Base-by-base conservation (phyloP, 1,284 basidiomycete genomes). In the Boletus holoroseus region DNA sequence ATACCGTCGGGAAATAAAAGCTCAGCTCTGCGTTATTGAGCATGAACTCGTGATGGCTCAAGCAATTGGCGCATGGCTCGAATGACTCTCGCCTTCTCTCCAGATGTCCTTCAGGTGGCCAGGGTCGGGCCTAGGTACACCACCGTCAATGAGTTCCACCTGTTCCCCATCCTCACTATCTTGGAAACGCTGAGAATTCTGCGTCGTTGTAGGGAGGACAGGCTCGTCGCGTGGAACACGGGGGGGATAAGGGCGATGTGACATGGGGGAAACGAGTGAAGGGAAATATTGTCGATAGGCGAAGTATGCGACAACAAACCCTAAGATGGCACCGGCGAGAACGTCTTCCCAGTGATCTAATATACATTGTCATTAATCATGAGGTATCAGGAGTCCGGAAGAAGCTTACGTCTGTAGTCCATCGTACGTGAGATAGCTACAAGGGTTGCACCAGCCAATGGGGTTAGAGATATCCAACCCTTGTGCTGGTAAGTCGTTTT, bases 391-490 rank as follows among this genome's bases (percentile, higher is more conserved):
- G n/a, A 18, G 24, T 26, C 35, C 11, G 27, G 39, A 54, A 34
- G 26, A 20, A 34, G 72, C 81, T 60, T 64, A 89, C 89, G 91
- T 51, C 91, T 79, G 60, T 89, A 88, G 68, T 94, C 91, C 85
- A 91, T 91, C 0, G 88, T 91, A 27, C 91, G 81, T n/a, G 87
- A 89, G 52, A 97, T 86, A 3, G 94, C 94, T 24, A 98, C 90
- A 36, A 96, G 76, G 1, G 85, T 75, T 3, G 91, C 94, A 13
- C 78, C 91, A 30, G 85, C 71, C 43, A 95, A 77, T 0, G 94
- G 94, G 0, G 81, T 71, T 2, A 93, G 64, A 0, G 85, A 77
- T 27, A 94, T 68, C 93, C 94, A 98, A 6, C 88, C 84, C 62
- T 94, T 93, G 32, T 81, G 76, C 85, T 49, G 35, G 27, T 20